Percentiles rank a stretch among this genome's conserved stretches.
Conservation (phyloP, 2,329 filamentous ascomycete genomes). For the Stromatinia cepivora region DNA sequence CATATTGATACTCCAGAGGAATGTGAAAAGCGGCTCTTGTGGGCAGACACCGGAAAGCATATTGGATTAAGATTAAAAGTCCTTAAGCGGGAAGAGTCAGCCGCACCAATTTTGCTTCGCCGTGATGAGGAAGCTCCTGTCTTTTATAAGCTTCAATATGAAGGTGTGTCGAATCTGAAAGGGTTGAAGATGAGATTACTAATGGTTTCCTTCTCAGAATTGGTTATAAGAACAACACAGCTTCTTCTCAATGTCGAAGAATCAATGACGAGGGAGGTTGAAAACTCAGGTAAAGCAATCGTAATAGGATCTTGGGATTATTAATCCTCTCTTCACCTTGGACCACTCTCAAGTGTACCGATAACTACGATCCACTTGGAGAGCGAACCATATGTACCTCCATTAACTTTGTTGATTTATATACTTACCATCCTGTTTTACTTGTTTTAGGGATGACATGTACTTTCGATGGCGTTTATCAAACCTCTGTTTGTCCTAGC, state of each 20-base stretch:
- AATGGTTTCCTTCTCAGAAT: constrained; percentile 52
- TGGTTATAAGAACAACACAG: constrained; percentile 63
- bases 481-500: neutral
- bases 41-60: constrained; percentile 63
- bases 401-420: neutral
- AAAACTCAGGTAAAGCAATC: constrained; percentile 64
- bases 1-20: constrained; percentile 26
- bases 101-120: constrained; percentile 52
- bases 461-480: constrained; percentile 22
- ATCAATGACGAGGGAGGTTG: constrained; percentile 59
- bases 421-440: constrained; percentile 23
- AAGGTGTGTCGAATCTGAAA: constrained; percentile 54
- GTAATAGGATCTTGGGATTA: constrained; percentile 55
- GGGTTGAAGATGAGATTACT: neutral
- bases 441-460: constrained; percentile 20
- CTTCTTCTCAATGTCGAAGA: constrained; percentile 66
- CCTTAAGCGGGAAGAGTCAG: constrained; percentile 49
- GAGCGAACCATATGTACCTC: neutral
- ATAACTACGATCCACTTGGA: neutral
- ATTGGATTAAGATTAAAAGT: constrained; percentile 71
- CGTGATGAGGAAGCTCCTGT: constrained; percentile 59
- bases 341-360: neutral
- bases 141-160: constrained; percentile 68
- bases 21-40: constrained; percentile 55
- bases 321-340: neutral